Evolutionary conservation across 805 yeast genomes (phyloP).

Genomic region (Hanseniaspora guilliermondii): DNA sequence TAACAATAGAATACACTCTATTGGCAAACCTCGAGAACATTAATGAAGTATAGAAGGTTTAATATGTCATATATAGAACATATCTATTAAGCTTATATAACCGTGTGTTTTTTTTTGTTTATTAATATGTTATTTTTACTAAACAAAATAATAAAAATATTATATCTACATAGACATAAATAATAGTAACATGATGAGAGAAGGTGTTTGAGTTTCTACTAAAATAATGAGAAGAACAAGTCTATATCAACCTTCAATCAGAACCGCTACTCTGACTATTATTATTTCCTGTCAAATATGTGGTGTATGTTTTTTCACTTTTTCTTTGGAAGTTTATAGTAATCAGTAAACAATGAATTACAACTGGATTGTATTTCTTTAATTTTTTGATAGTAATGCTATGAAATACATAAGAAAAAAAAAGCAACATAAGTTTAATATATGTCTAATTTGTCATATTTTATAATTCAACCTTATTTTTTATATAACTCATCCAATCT

Average conservation of each 20-base stretch:
- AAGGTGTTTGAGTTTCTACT: constrained; percentile 13
- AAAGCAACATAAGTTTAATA: background rate
- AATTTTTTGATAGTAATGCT: too few relatives aligned
- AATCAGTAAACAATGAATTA: too few relatives aligned
- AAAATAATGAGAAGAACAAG: constrained; percentile 12
- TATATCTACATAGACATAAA: too few relatives aligned
- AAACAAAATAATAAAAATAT: background rate
- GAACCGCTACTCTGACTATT: constrained; percentile 16
- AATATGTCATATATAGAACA: constrained; percentile 3
- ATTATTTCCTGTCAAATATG: background rate
- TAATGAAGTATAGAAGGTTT: background rate
- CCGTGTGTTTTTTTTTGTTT: background rate
- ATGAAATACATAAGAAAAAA: too few relatives aligned
- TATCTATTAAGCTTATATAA: background rate
- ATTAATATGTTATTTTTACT: too few relatives aligned
- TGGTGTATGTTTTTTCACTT: too few relatives aligned
- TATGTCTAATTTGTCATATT: background rate
- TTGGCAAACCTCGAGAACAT: too few relatives aligned
- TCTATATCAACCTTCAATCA: constrained; percentile 12
- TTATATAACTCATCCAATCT: constrained; percentile 15
- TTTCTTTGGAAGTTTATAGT: too few relatives aligned
- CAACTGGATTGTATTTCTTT: too few relatives aligned
- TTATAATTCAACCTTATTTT: constrained; percentile 4
- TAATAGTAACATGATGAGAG: constrained; percentile 10
- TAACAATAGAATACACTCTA: too few relatives aligned